phyloP scores from a whole-genome alignment of 768 basidiomycete genomes.

The Sutorius australiensis region DNA sequence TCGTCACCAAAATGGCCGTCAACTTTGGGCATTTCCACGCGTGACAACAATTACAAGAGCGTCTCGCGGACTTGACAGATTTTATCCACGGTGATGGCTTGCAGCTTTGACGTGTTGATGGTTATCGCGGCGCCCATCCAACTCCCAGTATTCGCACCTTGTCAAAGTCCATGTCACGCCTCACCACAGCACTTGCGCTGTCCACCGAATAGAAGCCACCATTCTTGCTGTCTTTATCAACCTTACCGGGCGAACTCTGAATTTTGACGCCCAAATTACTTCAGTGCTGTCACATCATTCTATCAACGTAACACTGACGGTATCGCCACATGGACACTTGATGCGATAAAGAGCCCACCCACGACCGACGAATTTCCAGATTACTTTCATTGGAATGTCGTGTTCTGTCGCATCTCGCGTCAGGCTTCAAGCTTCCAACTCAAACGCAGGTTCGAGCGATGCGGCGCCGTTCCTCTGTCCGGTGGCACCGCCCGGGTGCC shows the following conservation, averaged over 20 bases:
- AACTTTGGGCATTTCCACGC: neutral
- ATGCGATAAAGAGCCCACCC: neutral
- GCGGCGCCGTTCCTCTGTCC: neutral
- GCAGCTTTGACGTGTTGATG: neutral
- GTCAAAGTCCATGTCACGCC: neutral
- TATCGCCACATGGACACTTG: no score
- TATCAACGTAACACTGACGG: no score
- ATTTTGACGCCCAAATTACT: neutral
- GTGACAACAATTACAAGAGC: neutral
- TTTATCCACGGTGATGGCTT: neutral
- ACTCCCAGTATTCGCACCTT: neutral
- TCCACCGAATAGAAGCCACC: neutral
- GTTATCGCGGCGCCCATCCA: neutral
- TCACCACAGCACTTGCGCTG: neutral
- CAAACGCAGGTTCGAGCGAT: no score
- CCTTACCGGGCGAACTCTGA: neutral
- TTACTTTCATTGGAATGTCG: neutral
- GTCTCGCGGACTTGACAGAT: neutral
- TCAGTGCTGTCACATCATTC: constrained; percentile 1
- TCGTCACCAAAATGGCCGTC: neutral
- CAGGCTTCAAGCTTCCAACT: no score
- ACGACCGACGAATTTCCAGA: constrained; percentile 4
- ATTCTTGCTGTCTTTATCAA: neutral
- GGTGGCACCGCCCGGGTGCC: neutral
- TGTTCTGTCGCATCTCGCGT: no score